These are phyloP conservation scores for Lactifluus rugatus DNA, from an alignment of 768 basidiomycete genomes.

Conservation along the genomic window DNA sequence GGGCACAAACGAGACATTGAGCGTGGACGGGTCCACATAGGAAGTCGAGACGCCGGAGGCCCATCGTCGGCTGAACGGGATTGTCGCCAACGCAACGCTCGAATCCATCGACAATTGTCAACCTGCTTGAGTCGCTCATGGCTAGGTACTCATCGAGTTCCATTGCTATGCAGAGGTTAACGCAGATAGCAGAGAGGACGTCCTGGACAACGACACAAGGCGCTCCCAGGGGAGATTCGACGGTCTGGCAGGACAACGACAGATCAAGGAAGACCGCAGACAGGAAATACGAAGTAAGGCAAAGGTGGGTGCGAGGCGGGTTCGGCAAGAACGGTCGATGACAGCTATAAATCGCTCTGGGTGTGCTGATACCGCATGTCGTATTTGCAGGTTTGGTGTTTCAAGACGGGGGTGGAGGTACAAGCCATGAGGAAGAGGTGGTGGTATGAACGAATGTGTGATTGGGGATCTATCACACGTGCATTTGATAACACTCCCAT, in stretches of 20 bases:
- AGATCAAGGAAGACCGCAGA: neutral
- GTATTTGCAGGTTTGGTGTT: neutral
- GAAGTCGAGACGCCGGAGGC: constrained; percentile 9
- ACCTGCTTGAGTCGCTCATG: neutral
- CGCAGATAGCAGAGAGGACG: neutral
- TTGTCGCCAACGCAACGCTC: neutral
- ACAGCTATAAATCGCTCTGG: neutral
- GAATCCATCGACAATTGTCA: neutral
- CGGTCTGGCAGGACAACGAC: neutral
- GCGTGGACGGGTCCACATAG: neutral
- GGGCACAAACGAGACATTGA: constrained; percentile 3
- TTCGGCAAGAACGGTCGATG: neutral
- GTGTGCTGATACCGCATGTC: neutral
- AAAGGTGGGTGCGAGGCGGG: neutral
- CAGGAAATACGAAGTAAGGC: neutral
- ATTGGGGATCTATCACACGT: too few species aligned
- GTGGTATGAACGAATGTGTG: neutral
- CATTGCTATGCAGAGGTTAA: neutral
- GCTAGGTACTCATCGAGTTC: neutral
- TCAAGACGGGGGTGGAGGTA: neutral
- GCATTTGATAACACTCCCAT: neutral
- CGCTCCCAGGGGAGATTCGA: neutral
- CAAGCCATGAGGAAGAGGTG: neutral
- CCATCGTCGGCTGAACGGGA: neutral
- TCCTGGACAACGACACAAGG: constrained; percentile 5